Percentiles rank a stretch among this genome's conserved stretches.
Evolutionary conservation across 306 rosid species (phyloP).

Genomic region (Herpetospermum pedunculosum): DNA sequence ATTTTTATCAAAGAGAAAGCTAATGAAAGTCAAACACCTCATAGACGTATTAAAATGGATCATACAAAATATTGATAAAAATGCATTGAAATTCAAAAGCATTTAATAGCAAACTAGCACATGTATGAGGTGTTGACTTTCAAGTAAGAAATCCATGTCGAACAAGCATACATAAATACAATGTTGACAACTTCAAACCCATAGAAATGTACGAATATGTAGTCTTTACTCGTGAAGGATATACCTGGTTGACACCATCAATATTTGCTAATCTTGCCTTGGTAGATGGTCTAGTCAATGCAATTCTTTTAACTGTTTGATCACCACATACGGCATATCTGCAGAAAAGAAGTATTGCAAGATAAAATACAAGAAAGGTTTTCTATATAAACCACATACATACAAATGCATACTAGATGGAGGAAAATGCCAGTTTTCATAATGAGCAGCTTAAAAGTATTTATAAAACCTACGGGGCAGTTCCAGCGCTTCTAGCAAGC

Average conservation of each 20-base stretch:
- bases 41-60: not conserved
- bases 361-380: not conserved
- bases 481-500: conserved; percentile 63
- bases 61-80: not conserved
- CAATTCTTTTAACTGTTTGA: conserved; percentile 61
- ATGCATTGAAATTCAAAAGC: not conserved
- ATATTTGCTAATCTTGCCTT: conserved; percentile 78
- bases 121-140: not conserved
- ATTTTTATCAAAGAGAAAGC: no score
- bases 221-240: conserved; percentile 1
- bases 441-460: not conserved
- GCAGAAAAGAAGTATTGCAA: conserved; percentile 5
- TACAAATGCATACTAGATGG: not conserved
- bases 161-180: not conserved
- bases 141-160: not conserved
- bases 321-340: conserved; percentile 93
- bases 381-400: not conserved
- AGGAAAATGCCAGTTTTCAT: not conserved
- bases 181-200: not conserved
- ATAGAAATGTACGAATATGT: not conserved
- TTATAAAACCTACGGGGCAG: conserved; percentile 55
- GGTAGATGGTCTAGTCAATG: conserved; percentile 74
- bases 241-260: conserved; percentile 92
- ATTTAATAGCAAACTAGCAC: not conserved
- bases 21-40: no score